Conservation (phyloP, 2,329 filamentous ascomycete species). For the Xylaria sp. region DNA sequence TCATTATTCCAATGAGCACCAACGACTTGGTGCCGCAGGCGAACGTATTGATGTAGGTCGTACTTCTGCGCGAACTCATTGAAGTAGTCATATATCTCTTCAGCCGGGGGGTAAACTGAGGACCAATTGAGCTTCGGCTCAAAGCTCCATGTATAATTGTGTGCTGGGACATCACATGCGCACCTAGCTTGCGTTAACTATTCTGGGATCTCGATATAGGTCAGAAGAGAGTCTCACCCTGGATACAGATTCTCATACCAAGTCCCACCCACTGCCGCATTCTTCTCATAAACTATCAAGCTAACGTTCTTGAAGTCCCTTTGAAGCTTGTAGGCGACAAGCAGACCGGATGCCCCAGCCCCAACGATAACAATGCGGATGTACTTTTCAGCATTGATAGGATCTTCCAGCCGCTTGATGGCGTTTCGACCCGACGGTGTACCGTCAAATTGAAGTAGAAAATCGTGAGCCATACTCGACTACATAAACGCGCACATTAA, state of each 20-base stretch:
- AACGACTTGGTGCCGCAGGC: conserved; percentile 25
- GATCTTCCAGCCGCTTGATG: conserved; percentile 19
- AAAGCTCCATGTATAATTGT: conserved; percentile 63
- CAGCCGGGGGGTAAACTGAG: conserved; percentile 55
- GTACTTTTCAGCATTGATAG: conserved; percentile 30
- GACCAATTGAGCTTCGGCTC: conserved; percentile 58
- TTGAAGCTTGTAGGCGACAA: conserved; percentile 34
- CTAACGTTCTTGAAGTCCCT: conserved; percentile 32
- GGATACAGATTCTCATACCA: conserved; percentile 64
- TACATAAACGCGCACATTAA: not conserved
- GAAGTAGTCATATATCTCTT: conserved; percentile 37
- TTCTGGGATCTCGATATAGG: not conserved
- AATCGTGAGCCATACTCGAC: conserved; percentile 22
- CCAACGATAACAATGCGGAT: conserved; percentile 30
- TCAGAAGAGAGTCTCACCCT: conserved; percentile 45
- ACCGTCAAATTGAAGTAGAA: conserved; percentile 18
- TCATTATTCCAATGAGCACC: conserved; percentile 40
- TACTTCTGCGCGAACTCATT: conserved; percentile 31
- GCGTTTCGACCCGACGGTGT: conserved; percentile 23
- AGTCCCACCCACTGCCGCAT: conserved; percentile 59
- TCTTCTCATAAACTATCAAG: conserved; percentile 59
- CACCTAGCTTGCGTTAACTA: conserved; percentile 46
- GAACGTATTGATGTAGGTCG: conserved; percentile 30
- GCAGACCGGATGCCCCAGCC: conserved; percentile 32
- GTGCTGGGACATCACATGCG: conserved; percentile 62